Evolutionary conservation across 352 stramenopile genomes (phyloP).

Genomic region (Phytophthora pini): DNA sequence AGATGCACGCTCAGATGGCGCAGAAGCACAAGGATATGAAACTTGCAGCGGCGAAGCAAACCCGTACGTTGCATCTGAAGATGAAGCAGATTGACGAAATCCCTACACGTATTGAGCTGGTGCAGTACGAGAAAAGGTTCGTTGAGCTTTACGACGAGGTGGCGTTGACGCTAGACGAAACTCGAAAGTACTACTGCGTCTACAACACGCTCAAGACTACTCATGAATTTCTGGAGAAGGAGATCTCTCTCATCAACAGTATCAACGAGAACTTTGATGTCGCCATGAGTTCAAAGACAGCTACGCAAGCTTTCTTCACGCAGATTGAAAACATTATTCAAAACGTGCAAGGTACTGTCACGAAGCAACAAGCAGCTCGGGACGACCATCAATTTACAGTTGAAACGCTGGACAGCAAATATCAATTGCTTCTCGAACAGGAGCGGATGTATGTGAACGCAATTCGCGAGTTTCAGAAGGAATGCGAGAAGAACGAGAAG

Average conservation of each 20-base stretch:
- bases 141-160: slow-evolving; percentile 90
- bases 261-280: slow-evolving; percentile 87
- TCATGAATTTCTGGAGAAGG: slow-evolving; percentile 85
- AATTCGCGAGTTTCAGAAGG: slow-evolving; percentile 89
- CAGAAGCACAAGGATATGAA: slow-evolving; percentile 77
- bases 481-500: slow-evolving; percentile 89
- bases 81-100: slow-evolving; percentile 87
- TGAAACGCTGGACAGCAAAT: slow-evolving; percentile 78
- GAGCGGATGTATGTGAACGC: slow-evolving; percentile 86
- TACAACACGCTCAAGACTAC: slow-evolving; percentile 90
- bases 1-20: slow-evolving; percentile 71
- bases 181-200: slow-evolving; percentile 86
- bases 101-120: slow-evolving; percentile 82
- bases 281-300: slow-evolving; percentile 70
- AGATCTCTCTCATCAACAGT: slow-evolving; percentile 87
- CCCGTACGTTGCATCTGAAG: slow-evolving; percentile 57
- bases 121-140: slow-evolving; percentile 93
- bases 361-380: slow-evolving; percentile 61
- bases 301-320: slow-evolving; percentile 76
- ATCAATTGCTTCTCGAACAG: slow-evolving; percentile 77
- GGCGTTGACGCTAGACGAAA: slow-evolving; percentile 89
- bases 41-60: slow-evolving; percentile 60
- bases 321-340: slow-evolving; percentile 78
- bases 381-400: slow-evolving; percentile 49
- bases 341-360: slow-evolving; percentile 57